Conservation (phyloP, 352 stramenopile genomes). For the Globisporangium solare region DNA sequence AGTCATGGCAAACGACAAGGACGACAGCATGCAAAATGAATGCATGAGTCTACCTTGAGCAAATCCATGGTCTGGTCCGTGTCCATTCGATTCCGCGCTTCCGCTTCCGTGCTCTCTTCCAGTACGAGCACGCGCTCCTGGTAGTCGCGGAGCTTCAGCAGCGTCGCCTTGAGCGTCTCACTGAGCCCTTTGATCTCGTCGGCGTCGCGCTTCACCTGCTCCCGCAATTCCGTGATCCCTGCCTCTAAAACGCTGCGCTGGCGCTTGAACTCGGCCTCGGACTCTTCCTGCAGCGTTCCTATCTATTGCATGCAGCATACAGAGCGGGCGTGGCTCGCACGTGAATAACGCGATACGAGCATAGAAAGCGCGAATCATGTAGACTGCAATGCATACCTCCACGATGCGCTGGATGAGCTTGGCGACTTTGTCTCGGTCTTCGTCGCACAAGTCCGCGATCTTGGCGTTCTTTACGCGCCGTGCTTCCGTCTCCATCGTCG, state of each 20-base stretch:
- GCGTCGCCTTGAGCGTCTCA: conserved; percentile 36
- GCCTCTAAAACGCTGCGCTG: conserved; percentile 32
- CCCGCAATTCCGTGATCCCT: conserved; percentile 48
- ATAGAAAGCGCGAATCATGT: neutral
- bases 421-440: conserved; percentile 77
- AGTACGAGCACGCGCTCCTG: conserved; percentile 54
- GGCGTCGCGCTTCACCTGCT: conserved; percentile 35
- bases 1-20: neutral
- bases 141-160: conserved; percentile 41
- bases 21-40: neutral
- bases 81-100: conserved; percentile 45
- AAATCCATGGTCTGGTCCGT: conserved; percentile 64
- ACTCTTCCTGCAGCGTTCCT: conserved; percentile 50
- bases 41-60: conserved; percentile 28
- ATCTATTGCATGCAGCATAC: conserved; percentile 18
- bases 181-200: conserved; percentile 49
- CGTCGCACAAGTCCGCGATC: conserved; percentile 66
- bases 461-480: conserved; percentile 18
- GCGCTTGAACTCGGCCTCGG: conserved; percentile 38
- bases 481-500: conserved; percentile 34
- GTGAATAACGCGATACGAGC: neutral
- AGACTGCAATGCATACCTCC: conserved; percentile 29
- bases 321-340: neutral
- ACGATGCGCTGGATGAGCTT: conserved; percentile 74
- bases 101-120: conserved; percentile 52